Conservation (phyloP, 192 early-diverging fungal species). For the Endogone sp. region DNA sequence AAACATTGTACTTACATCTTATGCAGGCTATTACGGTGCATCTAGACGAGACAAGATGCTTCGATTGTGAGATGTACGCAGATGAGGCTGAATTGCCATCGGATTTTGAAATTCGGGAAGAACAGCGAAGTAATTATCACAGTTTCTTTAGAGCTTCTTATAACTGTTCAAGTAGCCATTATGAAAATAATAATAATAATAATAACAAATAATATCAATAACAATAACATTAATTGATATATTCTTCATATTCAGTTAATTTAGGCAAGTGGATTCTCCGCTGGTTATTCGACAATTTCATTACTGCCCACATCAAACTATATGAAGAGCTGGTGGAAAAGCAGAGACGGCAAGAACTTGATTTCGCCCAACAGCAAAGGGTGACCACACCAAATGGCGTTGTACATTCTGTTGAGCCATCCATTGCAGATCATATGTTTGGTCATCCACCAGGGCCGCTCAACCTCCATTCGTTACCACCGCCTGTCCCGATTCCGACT, state of each 20-base stretch:
- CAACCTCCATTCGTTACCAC: background rate
- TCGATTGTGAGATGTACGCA: slow-evolving; percentile 88
- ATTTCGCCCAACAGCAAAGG: background rate
- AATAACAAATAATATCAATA: too few species aligned
- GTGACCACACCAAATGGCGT: too few species aligned
- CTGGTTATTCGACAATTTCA: slow-evolving; percentile 64
- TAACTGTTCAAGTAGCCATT: too few species aligned
- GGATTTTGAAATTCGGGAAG: slow-evolving; percentile 54
- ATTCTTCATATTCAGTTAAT: slow-evolving; percentile 52
- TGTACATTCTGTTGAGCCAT: too few species aligned
- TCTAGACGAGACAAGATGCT: slow-evolving; percentile 73
- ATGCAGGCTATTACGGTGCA: slow-evolving; percentile 76
- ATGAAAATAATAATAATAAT: too few species aligned
- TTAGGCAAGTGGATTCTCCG: slow-evolving; percentile 82
- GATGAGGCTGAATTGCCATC: slow-evolving; percentile 63
- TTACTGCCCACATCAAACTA: slow-evolving; percentile 37
- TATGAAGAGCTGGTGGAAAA: slow-evolving; percentile 36
- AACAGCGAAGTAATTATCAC: slow-evolving; percentile 76
- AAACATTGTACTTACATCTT: background rate
- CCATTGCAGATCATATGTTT: background rate
- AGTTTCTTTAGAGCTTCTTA: too few species aligned
- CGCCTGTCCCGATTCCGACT: slow-evolving; percentile 3
- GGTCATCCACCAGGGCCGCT: slow-evolving; percentile 5
- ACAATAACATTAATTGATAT: slow-evolving; percentile 6
- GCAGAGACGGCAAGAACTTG: slow-evolving; percentile 28